phyloP scores from a whole-genome alignment of 2,329 filamentous ascomycete genomes.

The Huntiella savannae region DNA sequence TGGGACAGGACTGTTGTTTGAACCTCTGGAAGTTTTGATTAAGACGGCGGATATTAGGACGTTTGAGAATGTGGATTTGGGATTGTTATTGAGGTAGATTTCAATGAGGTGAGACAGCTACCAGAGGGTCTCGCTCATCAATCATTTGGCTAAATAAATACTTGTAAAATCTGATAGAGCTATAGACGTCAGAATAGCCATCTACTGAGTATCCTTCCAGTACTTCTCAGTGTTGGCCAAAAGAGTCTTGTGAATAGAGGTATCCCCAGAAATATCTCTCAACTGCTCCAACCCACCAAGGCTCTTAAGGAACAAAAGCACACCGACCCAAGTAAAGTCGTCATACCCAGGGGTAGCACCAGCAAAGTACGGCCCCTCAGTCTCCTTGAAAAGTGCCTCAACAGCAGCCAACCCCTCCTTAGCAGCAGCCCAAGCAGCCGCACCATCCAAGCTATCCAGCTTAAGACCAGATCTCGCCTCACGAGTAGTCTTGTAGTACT shows the following conservation, averaged over 20 bases:
- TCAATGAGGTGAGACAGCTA: too few species aligned
- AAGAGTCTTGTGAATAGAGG: slow-evolving; percentile 20
- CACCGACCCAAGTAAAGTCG: slow-evolving; percentile 36
- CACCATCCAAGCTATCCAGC: slow-evolving; percentile 30
- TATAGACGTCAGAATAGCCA: too few species aligned
- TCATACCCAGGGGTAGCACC: slow-evolving; percentile 36
- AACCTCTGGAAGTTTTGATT: slow-evolving; percentile 3
- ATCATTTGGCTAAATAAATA: too few species aligned
- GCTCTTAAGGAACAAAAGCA: slow-evolving; percentile 24
- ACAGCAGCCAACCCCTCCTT: slow-evolving; percentile 16
- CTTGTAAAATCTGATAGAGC: too few species aligned
- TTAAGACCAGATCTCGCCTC: slow-evolving; percentile 15
- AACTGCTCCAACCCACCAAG: slow-evolving; percentile 20
- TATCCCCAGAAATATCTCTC: slow-evolving; percentile 21
- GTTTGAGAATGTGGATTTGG: slow-evolving; percentile 1
- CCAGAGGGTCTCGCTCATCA: too few species aligned
- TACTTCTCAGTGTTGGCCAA: slow-evolving; percentile 14
- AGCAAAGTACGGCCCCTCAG: slow-evolving; percentile 39
- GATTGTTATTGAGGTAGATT: neutral
- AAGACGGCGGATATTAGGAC: slow-evolving; percentile 2
- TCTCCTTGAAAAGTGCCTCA: slow-evolving; percentile 32
- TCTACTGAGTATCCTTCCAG: too few species aligned
- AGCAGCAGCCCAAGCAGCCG: slow-evolving; percentile 29
- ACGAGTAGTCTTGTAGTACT: slow-evolving; percentile 20
- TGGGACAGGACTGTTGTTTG: slow-evolving; percentile 12